phyloP scores from a whole-genome alignment of 2,329 filamentous ascomycete genomes.

The Ascochyta lentis region DNA sequence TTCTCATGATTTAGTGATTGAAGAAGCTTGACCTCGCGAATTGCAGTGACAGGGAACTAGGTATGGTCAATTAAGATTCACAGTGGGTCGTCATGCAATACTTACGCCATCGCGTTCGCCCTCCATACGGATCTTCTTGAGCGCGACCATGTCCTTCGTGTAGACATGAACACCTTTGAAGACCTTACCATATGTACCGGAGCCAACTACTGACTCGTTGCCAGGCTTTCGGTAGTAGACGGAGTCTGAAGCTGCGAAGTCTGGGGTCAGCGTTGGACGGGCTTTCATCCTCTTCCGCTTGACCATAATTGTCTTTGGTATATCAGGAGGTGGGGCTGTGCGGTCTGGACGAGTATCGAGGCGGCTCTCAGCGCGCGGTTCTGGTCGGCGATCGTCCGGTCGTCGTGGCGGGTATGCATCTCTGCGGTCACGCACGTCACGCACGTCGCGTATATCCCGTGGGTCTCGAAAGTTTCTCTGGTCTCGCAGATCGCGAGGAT shows the following conservation, averaged over 20 bases:
- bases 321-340: constrained; percentile 48
- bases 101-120: constrained; percentile 79
- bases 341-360: constrained; percentile 49
- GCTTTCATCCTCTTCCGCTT: constrained; percentile 74
- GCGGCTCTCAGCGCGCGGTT: constrained; percentile 34
- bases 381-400: constrained; percentile 32
- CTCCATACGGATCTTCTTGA: constrained; percentile 94
- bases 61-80: constrained; percentile 31
- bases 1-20: constrained; percentile 84
- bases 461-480: constrained; percentile 23
- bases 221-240: constrained; percentile 95
- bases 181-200: constrained; percentile 94
- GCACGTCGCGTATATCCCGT: constrained; percentile 28
- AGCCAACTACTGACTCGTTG: constrained; percentile 96
- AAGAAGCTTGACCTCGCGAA: constrained; percentile 90
- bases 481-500: constrained; percentile 25
- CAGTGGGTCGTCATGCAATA: constrained; percentile 10
- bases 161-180: constrained; percentile 96
- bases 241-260: constrained; percentile 80
- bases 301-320: constrained; percentile 62
- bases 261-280: constrained; percentile 72
- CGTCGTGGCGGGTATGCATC: constrained; percentile 39
- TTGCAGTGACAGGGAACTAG: constrained; percentile 83
- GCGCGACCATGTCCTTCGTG: constrained; percentile 79
- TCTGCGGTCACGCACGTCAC: constrained; percentile 40